Percentiles rank a stretch among this genome's conserved stretches.
These are phyloP conservation scores for Pelagophyceae sp. DNA, from an alignment of 352 stramenopile species.

Conservation along the genomic window DNA sequence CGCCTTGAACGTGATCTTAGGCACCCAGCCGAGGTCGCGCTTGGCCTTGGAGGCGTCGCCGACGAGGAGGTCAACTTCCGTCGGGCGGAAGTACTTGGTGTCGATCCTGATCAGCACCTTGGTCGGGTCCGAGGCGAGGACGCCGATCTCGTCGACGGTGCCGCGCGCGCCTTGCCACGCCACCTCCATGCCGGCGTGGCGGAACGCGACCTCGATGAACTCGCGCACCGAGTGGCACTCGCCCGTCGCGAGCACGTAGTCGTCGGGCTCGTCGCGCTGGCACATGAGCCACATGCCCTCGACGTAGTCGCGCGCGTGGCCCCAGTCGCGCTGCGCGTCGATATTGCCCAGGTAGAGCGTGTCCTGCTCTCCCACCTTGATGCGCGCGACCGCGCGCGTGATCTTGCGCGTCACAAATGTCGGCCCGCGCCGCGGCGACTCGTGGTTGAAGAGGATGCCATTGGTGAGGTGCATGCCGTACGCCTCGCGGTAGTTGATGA, in stretches of 20 bases:
- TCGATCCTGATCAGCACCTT: slow-evolving; percentile 87
- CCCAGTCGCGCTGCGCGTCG: slow-evolving; percentile 95
- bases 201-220: slow-evolving; percentile 93
- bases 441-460: slow-evolving; percentile 99
- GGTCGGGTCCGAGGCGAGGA: slow-evolving; percentile 69
- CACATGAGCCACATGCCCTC: slow-evolving; percentile 99
- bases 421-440: slow-evolving; percentile 87
- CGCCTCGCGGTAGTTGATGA: slow-evolving; percentile 97
- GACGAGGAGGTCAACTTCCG: slow-evolving; percentile 93
- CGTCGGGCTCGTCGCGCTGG: slow-evolving; percentile 73
- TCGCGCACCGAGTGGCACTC: slow-evolving; percentile 95
- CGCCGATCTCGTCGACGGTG: slow-evolving; percentile 80
- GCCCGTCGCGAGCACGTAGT: slow-evolving; percentile 86
- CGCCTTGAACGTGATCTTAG: slow-evolving; percentile 75
- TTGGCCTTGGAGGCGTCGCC: slow-evolving; percentile 87
- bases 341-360: slow-evolving; percentile 94
- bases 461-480: slow-evolving; percentile 88
- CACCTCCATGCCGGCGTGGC: slow-evolving; percentile 69
- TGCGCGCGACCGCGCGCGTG: slow-evolving; percentile 83
- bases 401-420: slow-evolving; percentile 99
- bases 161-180: slow-evolving; percentile 76
- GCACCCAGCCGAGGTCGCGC: slow-evolving; percentile 74
- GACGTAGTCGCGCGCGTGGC: slow-evolving; percentile 94
- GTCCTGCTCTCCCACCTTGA: slow-evolving; percentile 77
- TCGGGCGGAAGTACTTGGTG: slow-evolving; percentile 92